Conservation (phyloP, 2,329 filamentous ascomycete genomes). For the Nannizziopsis arthrosporioides region DNA sequence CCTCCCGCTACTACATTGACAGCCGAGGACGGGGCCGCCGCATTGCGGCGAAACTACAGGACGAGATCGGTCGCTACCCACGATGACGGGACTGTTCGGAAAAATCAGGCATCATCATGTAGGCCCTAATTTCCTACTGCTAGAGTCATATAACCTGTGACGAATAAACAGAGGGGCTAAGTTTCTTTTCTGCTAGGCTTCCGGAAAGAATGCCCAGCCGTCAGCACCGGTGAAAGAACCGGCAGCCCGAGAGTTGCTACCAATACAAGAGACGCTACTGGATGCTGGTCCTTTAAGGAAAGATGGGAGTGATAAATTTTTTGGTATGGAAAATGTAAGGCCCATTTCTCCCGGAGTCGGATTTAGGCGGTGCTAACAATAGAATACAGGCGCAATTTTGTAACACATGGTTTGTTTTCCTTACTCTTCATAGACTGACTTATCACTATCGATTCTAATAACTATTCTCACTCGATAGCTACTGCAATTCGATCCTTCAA, state of each 20-base stretch:
- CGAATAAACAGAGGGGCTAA: no score
- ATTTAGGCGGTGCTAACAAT: slow-evolving; percentile 16
- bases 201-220: slow-evolving; percentile 37
- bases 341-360: slow-evolving; percentile 4
- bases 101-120: slow-evolving; percentile 4
- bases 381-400: slow-evolving; percentile 56
- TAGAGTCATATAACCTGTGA: neutral
- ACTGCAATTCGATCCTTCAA: slow-evolving; percentile 97
- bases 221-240: slow-evolving; percentile 45
- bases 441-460: neutral
- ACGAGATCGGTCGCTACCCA: neutral
- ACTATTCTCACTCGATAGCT: slow-evolving; percentile 44
- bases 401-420: slow-evolving; percentile 70
- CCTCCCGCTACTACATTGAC: neutral
- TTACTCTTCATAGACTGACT: slow-evolving; percentile 21
- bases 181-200: slow-evolving; percentile 18
- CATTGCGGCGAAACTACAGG: slow-evolving; percentile 1
- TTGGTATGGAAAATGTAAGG: slow-evolving; percentile 92
- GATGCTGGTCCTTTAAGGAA: slow-evolving; percentile 67
- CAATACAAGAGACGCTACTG: slow-evolving; percentile 63
- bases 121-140: neutral
- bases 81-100: slow-evolving; percentile 1
- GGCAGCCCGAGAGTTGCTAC: slow-evolving; percentile 45
- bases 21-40: slow-evolving; percentile 4
- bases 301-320: slow-evolving; percentile 96